phyloP scores from a whole-genome alignment of 1,284 basidiomycete genomes.

The Heterobasidion irregulare region DNA sequence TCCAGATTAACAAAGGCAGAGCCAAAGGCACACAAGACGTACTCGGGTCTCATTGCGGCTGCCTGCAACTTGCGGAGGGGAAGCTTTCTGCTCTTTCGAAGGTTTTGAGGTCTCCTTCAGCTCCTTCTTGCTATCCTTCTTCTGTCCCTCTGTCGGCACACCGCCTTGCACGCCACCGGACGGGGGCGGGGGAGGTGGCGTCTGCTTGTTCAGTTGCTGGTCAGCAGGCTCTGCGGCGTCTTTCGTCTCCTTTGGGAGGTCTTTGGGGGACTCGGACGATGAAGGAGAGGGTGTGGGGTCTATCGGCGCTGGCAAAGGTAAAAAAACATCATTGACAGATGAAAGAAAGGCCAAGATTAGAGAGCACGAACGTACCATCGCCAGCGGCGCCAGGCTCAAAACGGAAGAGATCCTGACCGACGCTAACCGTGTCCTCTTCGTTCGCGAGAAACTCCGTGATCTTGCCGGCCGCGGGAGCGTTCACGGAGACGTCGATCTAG shows the following conservation, averaged over 20 bases:
- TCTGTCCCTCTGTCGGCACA: slow-evolving; percentile 20
- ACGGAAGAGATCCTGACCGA: slow-evolving; percentile 92
- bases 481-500: slow-evolving; percentile 96
- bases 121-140: slow-evolving; percentile 27
- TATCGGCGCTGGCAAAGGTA: slow-evolving; percentile 7
- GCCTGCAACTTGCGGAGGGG: slow-evolving; percentile 35
- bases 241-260: slow-evolving; percentile 28
- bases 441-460: slow-evolving; percentile 83
- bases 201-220: slow-evolving; percentile 39
- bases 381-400: slow-evolving; percentile 81
- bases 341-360: background rate
- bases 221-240: slow-evolving; percentile 39
- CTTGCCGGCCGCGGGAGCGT: slow-evolving; percentile 84
- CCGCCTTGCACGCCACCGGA: slow-evolving; percentile 23
- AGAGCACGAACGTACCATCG: slow-evolving; percentile 27
- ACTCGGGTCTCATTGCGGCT: slow-evolving; percentile 84
- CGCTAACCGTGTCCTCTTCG: slow-evolving; percentile 92
- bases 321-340: background rate
- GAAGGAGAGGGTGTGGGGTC: slow-evolving; percentile 15
- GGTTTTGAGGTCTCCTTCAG: slow-evolving; percentile 32
- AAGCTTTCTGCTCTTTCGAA: slow-evolving; percentile 28
- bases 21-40: slow-evolving; percentile 15
- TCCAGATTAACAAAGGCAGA: background rate
- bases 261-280: slow-evolving; percentile 19
- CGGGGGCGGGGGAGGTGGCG: slow-evolving; percentile 33